A percentile compares a stretch with the other conserved stretches of the same genome.
phyloP scores from a whole-genome alignment of 345 rosid genomes.

The Excoecaria cochinchinensis region DNA sequence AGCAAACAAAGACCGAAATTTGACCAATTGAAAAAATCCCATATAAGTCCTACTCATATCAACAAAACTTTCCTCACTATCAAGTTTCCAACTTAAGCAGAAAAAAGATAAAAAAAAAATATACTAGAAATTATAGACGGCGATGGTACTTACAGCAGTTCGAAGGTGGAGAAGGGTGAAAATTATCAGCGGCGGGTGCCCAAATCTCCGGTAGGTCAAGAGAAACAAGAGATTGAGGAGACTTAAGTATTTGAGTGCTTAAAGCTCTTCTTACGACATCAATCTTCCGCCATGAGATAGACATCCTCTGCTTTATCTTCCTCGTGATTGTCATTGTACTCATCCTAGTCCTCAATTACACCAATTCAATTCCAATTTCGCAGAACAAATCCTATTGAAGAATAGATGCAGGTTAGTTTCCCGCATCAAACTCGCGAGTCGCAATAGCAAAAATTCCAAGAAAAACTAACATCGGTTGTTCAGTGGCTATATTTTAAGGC shows the following conservation, averaged over 20 bases:
- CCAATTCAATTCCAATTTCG: too few species aligned
- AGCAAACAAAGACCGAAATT: neutral
- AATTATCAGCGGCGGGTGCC: slow-evolving; percentile 28
- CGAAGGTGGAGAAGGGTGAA: slow-evolving; percentile 20
- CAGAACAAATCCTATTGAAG: too few species aligned
- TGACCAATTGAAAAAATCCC: neutral
- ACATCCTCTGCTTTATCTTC: slow-evolving; percentile 9
- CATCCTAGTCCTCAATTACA: neutral
- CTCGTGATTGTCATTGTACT: slow-evolving; percentile 4
- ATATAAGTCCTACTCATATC: neutral
- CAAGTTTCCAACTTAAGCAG: too few species aligned
- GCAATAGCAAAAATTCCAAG: too few species aligned
- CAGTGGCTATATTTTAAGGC: too few species aligned
- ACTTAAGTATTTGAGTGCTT: slow-evolving; percentile 46
- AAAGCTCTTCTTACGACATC: slow-evolving; percentile 7
- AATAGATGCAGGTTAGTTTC: too few species aligned
- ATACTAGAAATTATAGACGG: neutral
- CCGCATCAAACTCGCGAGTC: too few species aligned
- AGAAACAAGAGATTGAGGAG: slow-evolving; percentile 68
- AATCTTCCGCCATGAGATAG: slow-evolving; percentile 9
- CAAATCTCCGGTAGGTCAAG: slow-evolving; percentile 74
- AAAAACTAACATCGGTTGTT: too few species aligned
- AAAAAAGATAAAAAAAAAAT: neutral
- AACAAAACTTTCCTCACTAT: neutral
- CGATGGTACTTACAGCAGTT: slow-evolving; percentile 29